These are phyloP conservation scores for Boletus tylopilopsis DNA, from an alignment of 768 basidiomycete species.

Conservation along the genomic window DNA sequence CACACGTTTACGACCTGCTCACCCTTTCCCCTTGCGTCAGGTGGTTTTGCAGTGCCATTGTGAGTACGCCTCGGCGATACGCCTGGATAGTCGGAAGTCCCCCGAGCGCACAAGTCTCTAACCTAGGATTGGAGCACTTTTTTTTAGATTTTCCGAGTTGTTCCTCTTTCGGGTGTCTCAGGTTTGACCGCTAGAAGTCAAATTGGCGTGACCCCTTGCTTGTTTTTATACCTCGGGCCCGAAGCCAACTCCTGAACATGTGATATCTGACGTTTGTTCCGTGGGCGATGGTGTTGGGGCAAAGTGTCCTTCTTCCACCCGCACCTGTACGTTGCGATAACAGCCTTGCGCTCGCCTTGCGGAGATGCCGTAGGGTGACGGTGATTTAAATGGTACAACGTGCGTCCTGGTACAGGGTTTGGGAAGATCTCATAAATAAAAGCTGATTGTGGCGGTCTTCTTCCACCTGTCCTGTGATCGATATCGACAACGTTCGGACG, in stretches of 20 bases:
- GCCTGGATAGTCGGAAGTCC: not conserved
- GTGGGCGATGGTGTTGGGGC: not conserved
- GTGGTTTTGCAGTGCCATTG: not conserved
- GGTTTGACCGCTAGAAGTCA: constrained; percentile 2
- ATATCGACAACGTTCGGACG: not conserved
- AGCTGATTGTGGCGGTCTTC: constrained; percentile 4
- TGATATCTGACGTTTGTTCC: not conserved
- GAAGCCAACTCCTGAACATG: not conserved
- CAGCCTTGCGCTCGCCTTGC: constrained; percentile 3
- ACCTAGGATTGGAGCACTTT: constrained; percentile 6
- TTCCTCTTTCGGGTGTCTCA: not conserved
- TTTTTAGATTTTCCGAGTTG: constrained; percentile 1
- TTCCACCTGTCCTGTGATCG: constrained; percentile 2
- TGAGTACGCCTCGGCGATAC: constrained; percentile 17
- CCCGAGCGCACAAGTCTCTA: not conserved
- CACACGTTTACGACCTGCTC: not conserved
- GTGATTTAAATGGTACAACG: constrained; percentile 4
- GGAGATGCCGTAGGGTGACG: constrained; percentile 1
- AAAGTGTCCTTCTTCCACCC: not conserved
- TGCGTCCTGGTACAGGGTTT: constrained; percentile 5
- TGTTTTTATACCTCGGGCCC: constrained; percentile 7
- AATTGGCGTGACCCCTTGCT: not conserved
- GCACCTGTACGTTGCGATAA: not conserved
- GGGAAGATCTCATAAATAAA: constrained; percentile 12
- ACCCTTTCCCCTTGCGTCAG: constrained; percentile 8